Evolutionary conservation across 2,329 filamentous ascomycete species (phyloP), one percentile per base, ranked within the genome.

Genomic region (Neofusicoccum sp.): DNA sequence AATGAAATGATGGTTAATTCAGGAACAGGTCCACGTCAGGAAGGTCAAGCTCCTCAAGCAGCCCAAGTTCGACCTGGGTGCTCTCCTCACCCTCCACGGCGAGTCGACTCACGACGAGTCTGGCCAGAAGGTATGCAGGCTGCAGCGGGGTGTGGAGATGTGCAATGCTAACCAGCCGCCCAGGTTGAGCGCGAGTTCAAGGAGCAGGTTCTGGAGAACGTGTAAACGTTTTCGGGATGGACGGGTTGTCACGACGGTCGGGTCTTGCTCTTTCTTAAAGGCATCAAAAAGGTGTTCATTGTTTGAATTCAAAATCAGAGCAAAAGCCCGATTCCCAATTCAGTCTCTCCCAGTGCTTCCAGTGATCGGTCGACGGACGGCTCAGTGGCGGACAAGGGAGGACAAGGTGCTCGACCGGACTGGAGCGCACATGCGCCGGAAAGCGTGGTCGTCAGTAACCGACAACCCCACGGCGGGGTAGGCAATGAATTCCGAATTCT

Each of bases 41-140:
- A 99, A 99, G 88, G 93, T 99, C 76, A 99, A 99, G 89, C 90
- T 99, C 72, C 86, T 99, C 73, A 99, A 99, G 89, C 81, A 89
- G 69, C 95, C 95, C 77, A 99, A 99, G 87, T 98, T 99, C 85
- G 95, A 99, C 78, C 89, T 99, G 69, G 95, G 95, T 81, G 89
- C 91, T 73, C 87, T 99, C 71, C 89, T 99, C 80, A 89, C 89
- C 80, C 89, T 99, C 74, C 95, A 99, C 85, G 95, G 95, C 82
- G 95, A 99, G 86, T 96, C 93, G 66, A 89, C 87, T 76, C 93
- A 91, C 73, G 93, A 98, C 78, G 95, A 99, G 82, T 87, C 92
- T 78, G 95, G 95, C 74, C 91, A 97, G 83, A 98, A 97, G 91
- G 91, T 96, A 68, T 28, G 58, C n/a, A 28, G 6, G 26, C 12